Evolutionary conservation across 257 asterid genomes (phyloP), one percentile per base, ranked within the genome.

Genomic region (Jacaranda copaia): DNA sequence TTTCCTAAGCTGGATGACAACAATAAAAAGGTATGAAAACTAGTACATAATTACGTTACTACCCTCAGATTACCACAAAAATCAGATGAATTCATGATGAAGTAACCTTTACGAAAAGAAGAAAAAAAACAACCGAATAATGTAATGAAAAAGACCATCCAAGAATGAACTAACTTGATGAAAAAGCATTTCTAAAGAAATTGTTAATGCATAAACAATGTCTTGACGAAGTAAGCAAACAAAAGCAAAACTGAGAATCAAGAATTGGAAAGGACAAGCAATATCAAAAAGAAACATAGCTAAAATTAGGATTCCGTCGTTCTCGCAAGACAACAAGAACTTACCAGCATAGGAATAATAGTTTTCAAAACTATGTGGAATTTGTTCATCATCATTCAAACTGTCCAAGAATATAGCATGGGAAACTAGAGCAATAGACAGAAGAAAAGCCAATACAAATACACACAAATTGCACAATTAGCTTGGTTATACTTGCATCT

Each of bases 231-330:
- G 48, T 6, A 38, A 51, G 4, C 38, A 76, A 51, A 42, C 15
- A 56, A 43, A 49, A 40, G 0, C 19, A 43, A 16, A 16, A 53
- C 13, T 4, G 6, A 7, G 49, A 32, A 48, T 62, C 35, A 42
- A 64, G 14, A 60, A 36, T 16, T 39, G 42, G 40, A 79, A 63
- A 38, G 39, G 53, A 68, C 55, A 80, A 53, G 70, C 69, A 45
- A 56, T 18, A 13, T 38, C 40, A 3, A 55, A 67, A 49, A 60
- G 46, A 52, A n/a, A n/a, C n/a, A n/a, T n/a, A n/a, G n/a, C n/a
- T n/a, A n/a, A n/a, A n/a, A 25, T 15, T 36, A 58, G 36, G 83
- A 73, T 73, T 65, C 61, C 56, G 6, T 64, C 36, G 12, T 32
- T 40, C 32, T 18, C 53, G 53, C 64, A 49, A 38, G 45, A 75